phyloP scores from a whole-genome alignment of 257 asterid species.

The Ajuga chamaepitys region DNA sequence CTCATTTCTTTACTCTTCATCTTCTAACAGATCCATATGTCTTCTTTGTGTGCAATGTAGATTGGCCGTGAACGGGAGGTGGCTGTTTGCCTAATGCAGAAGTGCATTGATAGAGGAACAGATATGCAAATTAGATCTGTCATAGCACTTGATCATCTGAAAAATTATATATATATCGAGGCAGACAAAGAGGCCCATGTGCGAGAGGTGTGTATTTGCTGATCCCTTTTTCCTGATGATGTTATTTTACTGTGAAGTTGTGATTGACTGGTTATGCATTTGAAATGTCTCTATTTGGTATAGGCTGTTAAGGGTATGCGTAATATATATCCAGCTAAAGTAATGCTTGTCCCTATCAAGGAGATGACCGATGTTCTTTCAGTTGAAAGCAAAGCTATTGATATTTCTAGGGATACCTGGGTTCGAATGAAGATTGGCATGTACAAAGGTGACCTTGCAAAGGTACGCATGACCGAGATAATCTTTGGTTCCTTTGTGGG shows the following conservation, averaged over 20 bases:
- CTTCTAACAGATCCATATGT: conserved; percentile 1
- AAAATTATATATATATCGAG: conserved; percentile 72
- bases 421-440: conserved; percentile 90
- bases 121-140: conserved; percentile 84
- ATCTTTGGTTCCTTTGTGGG: background rate
- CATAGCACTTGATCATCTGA: conserved; percentile 89
- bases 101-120: conserved; percentile 76
- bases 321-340: conserved; percentile 53
- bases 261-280: background rate
- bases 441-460: conserved; percentile 93
- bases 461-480: conserved; percentile 32
- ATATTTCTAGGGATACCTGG: conserved; percentile 87
- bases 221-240: background rate
- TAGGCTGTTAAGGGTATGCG: conserved; percentile 96
- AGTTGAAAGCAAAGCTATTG: conserved; percentile 90
- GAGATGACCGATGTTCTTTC: conserved; percentile 99
- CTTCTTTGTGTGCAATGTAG: conserved; percentile 26
- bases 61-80: conserved; percentile 95
- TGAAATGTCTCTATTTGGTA: background rate
- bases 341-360: conserved; percentile 91
- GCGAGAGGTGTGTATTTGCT: conserved; percentile 56
- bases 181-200: conserved; percentile 97
- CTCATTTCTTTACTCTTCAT: background rate
- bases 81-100: conserved; percentile 94
- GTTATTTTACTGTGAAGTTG: background rate